These are phyloP conservation scores for Aspergillus sp. DNA, from an alignment of 2,329 filamentous ascomycete genomes.

Conservation along the genomic window DNA sequence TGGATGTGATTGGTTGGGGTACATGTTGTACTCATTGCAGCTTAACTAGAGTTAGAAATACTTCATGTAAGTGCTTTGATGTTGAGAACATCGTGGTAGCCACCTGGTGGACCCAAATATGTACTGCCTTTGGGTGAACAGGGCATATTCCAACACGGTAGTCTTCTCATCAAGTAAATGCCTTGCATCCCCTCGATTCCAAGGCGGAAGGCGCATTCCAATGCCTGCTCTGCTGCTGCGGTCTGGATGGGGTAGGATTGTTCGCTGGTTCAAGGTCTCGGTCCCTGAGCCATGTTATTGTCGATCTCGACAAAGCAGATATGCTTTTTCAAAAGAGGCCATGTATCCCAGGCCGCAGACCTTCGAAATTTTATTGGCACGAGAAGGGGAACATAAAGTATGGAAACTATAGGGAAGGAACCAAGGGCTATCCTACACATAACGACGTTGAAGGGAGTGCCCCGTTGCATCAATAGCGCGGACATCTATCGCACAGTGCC, in stretches of 20 bases:
- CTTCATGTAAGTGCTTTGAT: not conserved
- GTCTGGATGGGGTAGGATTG: not conserved
- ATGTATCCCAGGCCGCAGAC: too few species aligned
- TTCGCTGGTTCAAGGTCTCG: too few species aligned
- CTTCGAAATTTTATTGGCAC: too few species aligned
- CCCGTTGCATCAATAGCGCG: not conserved
- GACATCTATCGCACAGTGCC: not conserved
- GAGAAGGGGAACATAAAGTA: too few species aligned
- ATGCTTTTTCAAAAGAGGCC: too few species aligned
- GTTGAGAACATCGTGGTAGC: not conserved
- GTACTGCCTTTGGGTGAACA: not conserved
- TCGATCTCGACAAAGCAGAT: too few species aligned
- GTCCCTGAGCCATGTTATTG: too few species aligned
- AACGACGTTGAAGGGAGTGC: not conserved
- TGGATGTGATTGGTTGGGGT: not conserved
- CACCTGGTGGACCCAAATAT: not conserved
- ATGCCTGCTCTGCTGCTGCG: not conserved
- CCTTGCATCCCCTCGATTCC: not conserved
- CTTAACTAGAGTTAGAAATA: not conserved
- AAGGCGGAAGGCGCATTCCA: not conserved
- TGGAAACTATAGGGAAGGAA: too few species aligned
- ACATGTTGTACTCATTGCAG: not conserved
- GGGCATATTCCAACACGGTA: not conserved
- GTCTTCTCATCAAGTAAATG: not conserved
- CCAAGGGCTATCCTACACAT: too few species aligned